Evolutionary conservation across 768 basidiomycete species (phyloP), one percentile per base, ranked within the genome.

Genomic region (Agaricus blazei): DNA sequence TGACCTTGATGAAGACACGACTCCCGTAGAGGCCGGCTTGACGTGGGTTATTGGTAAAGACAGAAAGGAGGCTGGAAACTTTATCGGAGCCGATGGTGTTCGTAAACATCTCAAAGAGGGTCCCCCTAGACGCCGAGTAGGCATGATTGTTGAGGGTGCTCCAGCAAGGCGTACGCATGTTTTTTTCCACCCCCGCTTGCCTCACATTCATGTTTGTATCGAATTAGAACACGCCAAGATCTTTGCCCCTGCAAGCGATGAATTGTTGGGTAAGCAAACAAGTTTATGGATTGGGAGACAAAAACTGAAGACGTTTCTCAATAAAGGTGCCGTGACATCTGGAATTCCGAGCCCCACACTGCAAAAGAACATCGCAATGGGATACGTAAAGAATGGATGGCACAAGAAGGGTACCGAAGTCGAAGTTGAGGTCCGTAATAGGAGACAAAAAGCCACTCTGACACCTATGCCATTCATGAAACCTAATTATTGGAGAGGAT

Each of bases 1-100:
- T 61, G 96, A 98, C 63, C 73, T 98, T 14, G 88, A 95, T 67
- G 95, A 98, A 70, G 74, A 75, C 43, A 91, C 87, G 2, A 84
- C 83, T 0, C 92, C 93, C 0, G 83, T 97, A 2, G 96, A 98
- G 70, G 97, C 93, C 2, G 95, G 88, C 9, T 74, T 99, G 45
- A 79, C 80, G 0, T 98, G 96, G 97, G 84, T 98, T 26, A 93
- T 99, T 48, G 90, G 94, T 91, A 98, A 98, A 70, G 88, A 92
- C 27, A 75, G 96, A 28, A 78, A 85, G 51, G 84, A 87, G 54
- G 72, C 51, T 3, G 85, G 82, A 0, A 77, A 76, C 7, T 97
- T 95, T 68, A 88, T 95, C 49, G 94, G 94, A 8, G 83, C 88
- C 0, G 83, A 83, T 43, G 73, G 75, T 14, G 87, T 97, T 4